Conservation (phyloP, 1,284 basidiomycete genomes). For the Athelia sp. region DNA sequence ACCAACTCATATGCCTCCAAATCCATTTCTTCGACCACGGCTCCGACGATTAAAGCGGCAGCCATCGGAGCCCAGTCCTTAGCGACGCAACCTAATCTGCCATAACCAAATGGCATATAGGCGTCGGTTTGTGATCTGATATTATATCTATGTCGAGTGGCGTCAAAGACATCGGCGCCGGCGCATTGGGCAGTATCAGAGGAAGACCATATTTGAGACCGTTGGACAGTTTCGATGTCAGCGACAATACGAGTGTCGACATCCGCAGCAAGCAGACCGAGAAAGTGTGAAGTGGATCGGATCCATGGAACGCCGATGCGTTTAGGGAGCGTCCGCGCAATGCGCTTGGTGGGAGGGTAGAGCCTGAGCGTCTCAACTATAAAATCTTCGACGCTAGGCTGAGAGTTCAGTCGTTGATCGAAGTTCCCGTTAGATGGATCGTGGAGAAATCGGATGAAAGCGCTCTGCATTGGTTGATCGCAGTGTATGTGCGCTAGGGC, state of each 20-base stretch:
- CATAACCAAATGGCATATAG: slow-evolving; percentile 40
- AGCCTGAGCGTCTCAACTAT: slow-evolving; percentile 40
- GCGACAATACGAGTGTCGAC: slow-evolving; percentile 19
- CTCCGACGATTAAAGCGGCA: slow-evolving; percentile 38
- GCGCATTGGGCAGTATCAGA: slow-evolving; percentile 9
- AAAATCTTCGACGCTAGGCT: slow-evolving; percentile 32
- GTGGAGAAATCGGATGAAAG: slow-evolving; percentile 33
- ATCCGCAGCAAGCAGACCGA: slow-evolving; percentile 9
- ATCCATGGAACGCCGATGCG: too few species aligned
- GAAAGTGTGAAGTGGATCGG: slow-evolving; percentile 12
- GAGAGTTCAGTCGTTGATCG: slow-evolving; percentile 9
- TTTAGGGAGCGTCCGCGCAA: slow-evolving; percentile 20
- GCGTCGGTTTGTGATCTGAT: slow-evolving; percentile 13
- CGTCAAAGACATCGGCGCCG: slow-evolving; percentile 32
- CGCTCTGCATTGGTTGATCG: slow-evolving; percentile 16
- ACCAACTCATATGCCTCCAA: slow-evolving; percentile 24
- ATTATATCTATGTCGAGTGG: slow-evolving; percentile 30
- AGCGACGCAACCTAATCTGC: slow-evolving; percentile 37
- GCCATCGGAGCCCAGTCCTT: slow-evolving; percentile 42
- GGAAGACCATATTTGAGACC: slow-evolving; percentile 30
- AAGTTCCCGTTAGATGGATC: slow-evolving; percentile 33
- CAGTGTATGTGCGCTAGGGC: slow-evolving; percentile 32
- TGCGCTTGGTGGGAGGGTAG: slow-evolving; percentile 42
- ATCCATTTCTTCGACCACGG: slow-evolving; percentile 30
- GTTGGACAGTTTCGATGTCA: slow-evolving; percentile 39